These are phyloP conservation scores for Monosporascus sp. DNA, from an alignment of 2,329 filamentous ascomycete genomes.

Conservation along the genomic window DNA sequence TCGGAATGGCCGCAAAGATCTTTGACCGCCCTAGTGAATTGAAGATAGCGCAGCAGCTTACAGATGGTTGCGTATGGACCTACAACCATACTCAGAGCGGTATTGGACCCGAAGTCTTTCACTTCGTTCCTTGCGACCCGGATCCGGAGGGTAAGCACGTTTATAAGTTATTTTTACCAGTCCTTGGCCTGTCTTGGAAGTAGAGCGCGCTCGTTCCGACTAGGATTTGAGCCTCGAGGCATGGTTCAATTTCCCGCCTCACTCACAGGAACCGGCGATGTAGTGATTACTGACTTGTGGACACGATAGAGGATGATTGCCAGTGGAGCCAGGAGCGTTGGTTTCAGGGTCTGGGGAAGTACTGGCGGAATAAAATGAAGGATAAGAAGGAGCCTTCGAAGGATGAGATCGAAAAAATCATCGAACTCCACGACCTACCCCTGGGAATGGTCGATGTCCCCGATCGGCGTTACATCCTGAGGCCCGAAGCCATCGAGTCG, in stretches of 20 bases:
- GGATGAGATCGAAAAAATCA: constrained; percentile 26
- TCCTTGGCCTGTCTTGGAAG: no score
- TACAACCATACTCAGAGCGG: constrained; percentile 53
- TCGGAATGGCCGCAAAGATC: constrained; percentile 54
- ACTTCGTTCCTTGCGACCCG: constrained; percentile 35
- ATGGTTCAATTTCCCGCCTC: no score
- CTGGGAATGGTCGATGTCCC: constrained; percentile 50
- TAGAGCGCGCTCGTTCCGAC: no score
- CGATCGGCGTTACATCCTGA: constrained; percentile 58
- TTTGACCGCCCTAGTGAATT: constrained; percentile 52
- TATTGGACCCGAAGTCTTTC: constrained; percentile 57
- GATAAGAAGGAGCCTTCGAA: constrained; percentile 13
- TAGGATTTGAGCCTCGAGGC: no score
- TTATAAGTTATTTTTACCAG: no score
- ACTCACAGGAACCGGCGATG: no score
- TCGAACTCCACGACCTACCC: constrained; percentile 41
- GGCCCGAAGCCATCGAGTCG: constrained; percentile 75
- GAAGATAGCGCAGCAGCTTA: constrained; percentile 50
- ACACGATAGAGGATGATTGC: constrained; percentile 19
- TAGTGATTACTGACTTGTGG: no score
- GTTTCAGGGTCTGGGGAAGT: constrained; percentile 17
- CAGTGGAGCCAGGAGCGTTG: constrained; percentile 25
- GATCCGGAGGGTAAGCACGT: constrained; percentile 4
- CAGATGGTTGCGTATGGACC: constrained; percentile 59
- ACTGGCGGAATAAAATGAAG: constrained; percentile 19